Evolutionary conservation across 1,284 basidiomycete species (phyloP).

Genomic region (Austroboletus rostrupii): DNA sequence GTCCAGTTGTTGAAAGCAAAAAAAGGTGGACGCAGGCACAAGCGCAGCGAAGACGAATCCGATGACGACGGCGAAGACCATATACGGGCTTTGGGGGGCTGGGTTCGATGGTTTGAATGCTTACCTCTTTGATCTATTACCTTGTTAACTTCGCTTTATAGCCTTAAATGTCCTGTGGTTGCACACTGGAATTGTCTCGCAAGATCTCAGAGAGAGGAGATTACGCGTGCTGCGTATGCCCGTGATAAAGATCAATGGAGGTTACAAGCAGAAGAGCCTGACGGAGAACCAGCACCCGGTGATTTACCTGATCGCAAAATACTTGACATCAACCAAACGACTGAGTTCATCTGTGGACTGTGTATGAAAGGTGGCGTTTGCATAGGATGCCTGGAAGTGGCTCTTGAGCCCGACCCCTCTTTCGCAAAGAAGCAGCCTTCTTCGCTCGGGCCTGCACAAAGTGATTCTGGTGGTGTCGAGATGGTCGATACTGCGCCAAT

Average conservation of each 20-base stretch:
- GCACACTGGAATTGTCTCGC: conserved; percentile 81
- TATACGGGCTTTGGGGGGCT: conserved; percentile 64
- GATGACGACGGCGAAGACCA: conserved; percentile 56
- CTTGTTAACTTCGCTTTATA: conserved; percentile 27
- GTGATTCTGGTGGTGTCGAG: conserved; percentile 25
- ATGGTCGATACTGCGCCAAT: conserved; percentile 30
- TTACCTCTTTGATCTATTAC: conserved; percentile 1
- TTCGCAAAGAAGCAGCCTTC: conserved; percentile 19
- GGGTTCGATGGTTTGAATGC: conserved; percentile 73
- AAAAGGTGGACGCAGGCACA: conserved; percentile 38
- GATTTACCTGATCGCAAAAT: conserved; percentile 26
- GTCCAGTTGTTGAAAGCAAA: conserved; percentile 43
- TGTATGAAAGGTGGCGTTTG: conserved; percentile 76
- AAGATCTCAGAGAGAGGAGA: conserved; percentile 63
- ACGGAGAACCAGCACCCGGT: conserved; percentile 12
- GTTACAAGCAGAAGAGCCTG: conserved; percentile 19
- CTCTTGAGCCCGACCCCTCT: conserved; percentile 42
- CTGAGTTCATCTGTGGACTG: conserved; percentile 75
- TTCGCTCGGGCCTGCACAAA: conserved; percentile 13
- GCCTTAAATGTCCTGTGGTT: conserved; percentile 71
- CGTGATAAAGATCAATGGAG: conserved; percentile 45
- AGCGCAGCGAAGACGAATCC: conserved; percentile 34
- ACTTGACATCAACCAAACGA: conserved; percentile 58
- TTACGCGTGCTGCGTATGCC: conserved; percentile 59
- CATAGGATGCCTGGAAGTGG: conserved; percentile 68